phyloP scores from a whole-genome alignment of 257 asterid species.

The Salvia miltiorrhiza region DNA sequence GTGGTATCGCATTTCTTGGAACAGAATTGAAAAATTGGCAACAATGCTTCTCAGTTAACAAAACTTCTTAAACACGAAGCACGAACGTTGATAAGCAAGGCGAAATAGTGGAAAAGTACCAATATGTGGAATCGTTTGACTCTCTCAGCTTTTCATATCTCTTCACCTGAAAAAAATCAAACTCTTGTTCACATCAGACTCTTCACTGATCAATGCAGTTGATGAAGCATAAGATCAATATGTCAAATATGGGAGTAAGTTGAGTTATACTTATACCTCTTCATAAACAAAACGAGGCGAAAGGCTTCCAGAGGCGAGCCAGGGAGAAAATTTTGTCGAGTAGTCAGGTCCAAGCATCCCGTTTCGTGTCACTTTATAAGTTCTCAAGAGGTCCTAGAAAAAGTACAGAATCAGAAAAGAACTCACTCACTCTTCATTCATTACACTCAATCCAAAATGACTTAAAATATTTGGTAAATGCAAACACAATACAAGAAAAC shows the following conservation, averaged over 20 bases:
- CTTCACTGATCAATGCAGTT: background rate
- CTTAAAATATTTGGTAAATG: background rate
- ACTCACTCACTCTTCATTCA: background rate
- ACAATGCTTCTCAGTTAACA: background rate
- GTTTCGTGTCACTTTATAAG: slow-evolving; percentile 83
- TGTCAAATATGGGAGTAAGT: slow-evolving; percentile 1
- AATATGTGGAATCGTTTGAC: slow-evolving; percentile 85
- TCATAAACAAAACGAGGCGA: slow-evolving; percentile 84
- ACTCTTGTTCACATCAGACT: slow-evolving; percentile 18
- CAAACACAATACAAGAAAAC: background rate
- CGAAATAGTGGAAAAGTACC: slow-evolving; percentile 39
- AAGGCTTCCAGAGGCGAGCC: slow-evolving; percentile 95
- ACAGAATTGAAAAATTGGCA: too few relatives aligned
- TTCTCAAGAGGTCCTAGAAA: slow-evolving; percentile 59
- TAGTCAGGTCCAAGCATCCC: slow-evolving; percentile 94
- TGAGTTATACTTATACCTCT: slow-evolving; percentile 65
- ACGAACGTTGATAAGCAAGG: background rate
- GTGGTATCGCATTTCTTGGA: background rate
- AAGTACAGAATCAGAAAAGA: background rate
- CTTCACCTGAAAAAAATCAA: slow-evolving; percentile 63
- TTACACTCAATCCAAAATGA: background rate
- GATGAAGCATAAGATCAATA: background rate
- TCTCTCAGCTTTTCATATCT: slow-evolving; percentile 77
- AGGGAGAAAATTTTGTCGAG: slow-evolving; percentile 90
- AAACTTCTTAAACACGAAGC: background rate